phyloP scores from a whole-genome alignment of 202 grass and related monocot species.

The Eragrostis tef region DNA sequence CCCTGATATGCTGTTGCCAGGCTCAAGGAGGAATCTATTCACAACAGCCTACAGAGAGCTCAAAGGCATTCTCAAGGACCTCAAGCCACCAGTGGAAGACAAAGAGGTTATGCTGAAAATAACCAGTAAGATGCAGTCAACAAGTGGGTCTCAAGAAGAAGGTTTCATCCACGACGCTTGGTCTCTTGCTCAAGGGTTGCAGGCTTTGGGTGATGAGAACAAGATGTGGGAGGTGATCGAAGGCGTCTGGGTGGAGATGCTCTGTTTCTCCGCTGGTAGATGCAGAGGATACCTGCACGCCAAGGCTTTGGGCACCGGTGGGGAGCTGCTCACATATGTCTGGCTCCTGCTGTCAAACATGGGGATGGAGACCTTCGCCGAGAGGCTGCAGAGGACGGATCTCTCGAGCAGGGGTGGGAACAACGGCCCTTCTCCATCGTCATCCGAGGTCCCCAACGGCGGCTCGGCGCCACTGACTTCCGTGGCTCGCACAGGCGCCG shows the following conservation, averaged over 20 bases:
- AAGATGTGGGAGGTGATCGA: constrained; percentile 22
- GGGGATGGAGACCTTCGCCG: constrained; percentile 6
- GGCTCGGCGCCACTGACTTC: not conserved
- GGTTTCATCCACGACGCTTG: not conserved
- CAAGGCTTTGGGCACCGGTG: not conserved
- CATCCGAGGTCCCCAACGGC: too few species aligned
- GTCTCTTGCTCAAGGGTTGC: not conserved
- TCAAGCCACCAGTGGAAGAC: too few species aligned
- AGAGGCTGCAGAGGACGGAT: not conserved
- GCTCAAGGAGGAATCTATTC: not conserved
- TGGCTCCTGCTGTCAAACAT: not conserved
- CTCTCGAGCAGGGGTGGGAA: too few species aligned
- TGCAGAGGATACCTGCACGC: constrained; percentile 33
- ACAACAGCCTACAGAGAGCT: too few species aligned
- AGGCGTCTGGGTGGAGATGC: constrained; percentile 35
- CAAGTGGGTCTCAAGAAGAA: too few species aligned
- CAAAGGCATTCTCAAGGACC: too few species aligned
- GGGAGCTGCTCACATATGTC: not conserved
- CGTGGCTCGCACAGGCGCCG: not conserved
- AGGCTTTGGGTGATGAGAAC: not conserved
- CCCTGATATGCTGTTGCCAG: constrained; percentile 1
- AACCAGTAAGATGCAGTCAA: too few species aligned
- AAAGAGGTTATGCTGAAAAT: too few species aligned
- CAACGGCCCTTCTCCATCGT: too few species aligned
- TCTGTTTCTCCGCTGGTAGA: constrained; percentile 17